Evolutionary conservation across 805 yeast species (phyloP).

Genomic region (Candida orba): DNA sequence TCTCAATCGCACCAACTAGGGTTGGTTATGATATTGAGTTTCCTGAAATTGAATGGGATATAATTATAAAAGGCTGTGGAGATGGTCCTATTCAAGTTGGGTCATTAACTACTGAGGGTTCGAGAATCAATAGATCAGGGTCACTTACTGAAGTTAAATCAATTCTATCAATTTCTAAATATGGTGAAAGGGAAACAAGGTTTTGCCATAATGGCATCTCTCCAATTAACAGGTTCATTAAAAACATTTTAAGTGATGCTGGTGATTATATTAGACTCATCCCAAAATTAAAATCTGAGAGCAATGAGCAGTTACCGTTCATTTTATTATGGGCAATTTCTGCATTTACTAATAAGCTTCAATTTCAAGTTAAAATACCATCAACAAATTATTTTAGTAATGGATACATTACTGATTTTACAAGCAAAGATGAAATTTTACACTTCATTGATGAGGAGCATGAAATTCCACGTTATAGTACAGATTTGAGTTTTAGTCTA

Average conservation of each 20-base stretch:
- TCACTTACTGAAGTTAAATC: no score
- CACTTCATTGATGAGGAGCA: background rate
- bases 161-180: no score
- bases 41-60: conserved; percentile 16
- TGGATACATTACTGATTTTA: background rate
- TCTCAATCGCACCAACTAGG: background rate
- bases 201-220: conserved; percentile 17
- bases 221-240: conserved; percentile 13
- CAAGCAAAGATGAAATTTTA: background rate
- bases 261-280: background rate
- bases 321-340: conserved; percentile 12
- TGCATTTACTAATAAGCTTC: conserved; percentile 10
- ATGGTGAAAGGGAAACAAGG: background rate
- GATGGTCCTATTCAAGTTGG: background rate
- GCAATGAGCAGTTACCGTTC: conserved; percentile 11
- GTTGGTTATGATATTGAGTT: background rate
- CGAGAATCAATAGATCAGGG: no score
- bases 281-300: conserved; percentile 7
- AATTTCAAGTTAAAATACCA: background rate
- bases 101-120: background rate
- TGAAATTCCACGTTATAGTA: background rate
- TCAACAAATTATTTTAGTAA: background rate
- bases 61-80: conserved; percentile 13
- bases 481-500: conserved; percentile 1
- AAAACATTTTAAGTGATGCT: conserved; percentile 1